Percentiles rank a stretch among this genome's conserved stretches.
Conservation (phyloP, 768 basidiomycete genomes). For the Mycena olivaceomarginata region DNA sequence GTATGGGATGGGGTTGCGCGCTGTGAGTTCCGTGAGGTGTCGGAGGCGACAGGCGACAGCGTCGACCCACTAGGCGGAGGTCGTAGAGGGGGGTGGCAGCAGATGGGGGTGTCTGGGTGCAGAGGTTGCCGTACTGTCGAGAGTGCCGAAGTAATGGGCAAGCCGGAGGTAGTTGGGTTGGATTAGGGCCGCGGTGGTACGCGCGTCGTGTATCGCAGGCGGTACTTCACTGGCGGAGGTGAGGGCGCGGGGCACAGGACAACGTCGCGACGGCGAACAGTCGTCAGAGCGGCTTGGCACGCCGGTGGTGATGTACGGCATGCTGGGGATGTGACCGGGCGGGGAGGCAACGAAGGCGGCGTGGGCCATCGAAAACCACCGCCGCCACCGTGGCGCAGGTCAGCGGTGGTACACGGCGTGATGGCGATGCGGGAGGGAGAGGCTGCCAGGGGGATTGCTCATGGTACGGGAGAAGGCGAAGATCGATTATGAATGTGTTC, state of each 20-base stretch:
- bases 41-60: no score
- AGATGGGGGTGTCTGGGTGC: no score
- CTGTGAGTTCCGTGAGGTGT: no score
- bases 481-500: background rate
- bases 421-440: background rate
- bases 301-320: slow-evolving; percentile 2
- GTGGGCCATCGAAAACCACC: background rate
- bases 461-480: background rate
- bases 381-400: slow-evolving; percentile 14
- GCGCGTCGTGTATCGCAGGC: no score
- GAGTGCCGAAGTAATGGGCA: background rate
- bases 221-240: background rate
- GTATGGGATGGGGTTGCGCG: no score
- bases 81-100: no score
- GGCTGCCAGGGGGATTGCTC: slow-evolving; percentile 1
- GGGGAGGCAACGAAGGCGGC: slow-evolving; percentile 5
- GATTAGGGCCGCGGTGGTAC: background rate
- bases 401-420: slow-evolving; percentile 2
- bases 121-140: no score
- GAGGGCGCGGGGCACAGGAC: background rate
- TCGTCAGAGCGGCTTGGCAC: background rate
- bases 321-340: background rate
- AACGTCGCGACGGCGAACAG: slow-evolving; percentile 6
- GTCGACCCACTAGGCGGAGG: no score
- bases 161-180: background rate